phyloP scores from a whole-genome alignment of 352 stramenopile genomes.

The Globisporangium uncinulatum region DNA sequence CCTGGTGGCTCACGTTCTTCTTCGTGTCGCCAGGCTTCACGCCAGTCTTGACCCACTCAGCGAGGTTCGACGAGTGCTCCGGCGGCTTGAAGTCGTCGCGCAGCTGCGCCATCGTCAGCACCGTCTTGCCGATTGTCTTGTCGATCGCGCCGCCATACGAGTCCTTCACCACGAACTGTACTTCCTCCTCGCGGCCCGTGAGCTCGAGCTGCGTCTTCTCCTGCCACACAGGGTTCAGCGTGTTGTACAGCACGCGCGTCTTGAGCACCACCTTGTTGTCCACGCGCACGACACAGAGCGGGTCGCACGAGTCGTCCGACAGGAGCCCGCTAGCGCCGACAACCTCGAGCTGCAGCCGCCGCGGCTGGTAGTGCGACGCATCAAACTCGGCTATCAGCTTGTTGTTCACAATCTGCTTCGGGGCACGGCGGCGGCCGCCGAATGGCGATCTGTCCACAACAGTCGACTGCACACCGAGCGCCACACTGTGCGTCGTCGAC shows the following conservation, averaged over 20 bases:
- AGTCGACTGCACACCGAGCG: constrained; percentile 71
- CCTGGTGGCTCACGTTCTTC: constrained; percentile 74
- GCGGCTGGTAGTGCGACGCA: constrained; percentile 52
- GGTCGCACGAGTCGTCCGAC: constrained; percentile 72
- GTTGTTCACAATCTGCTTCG: constrained; percentile 65
- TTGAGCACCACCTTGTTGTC: constrained; percentile 64
- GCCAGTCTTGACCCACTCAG: constrained; percentile 76
- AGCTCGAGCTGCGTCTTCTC: constrained; percentile 62
- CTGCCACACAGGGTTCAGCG: constrained; percentile 76
- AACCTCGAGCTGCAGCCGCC: constrained; percentile 56
- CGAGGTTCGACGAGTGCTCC: constrained; percentile 65
- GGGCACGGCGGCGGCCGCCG: constrained; percentile 59
- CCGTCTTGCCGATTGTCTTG: constrained; percentile 73
- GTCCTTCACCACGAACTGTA: constrained; percentile 82
- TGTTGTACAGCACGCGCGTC: constrained; percentile 82
- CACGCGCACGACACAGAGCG: constrained; percentile 66
- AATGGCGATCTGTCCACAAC: constrained; percentile 77
- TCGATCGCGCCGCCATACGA: constrained; percentile 76
- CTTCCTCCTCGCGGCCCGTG: constrained; percentile 42
- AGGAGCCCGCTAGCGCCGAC: constrained; percentile 66
- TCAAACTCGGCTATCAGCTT: constrained; percentile 66
- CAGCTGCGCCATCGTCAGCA: constrained; percentile 66
- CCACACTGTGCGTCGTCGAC: constrained; percentile 78
- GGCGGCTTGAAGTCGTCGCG: constrained; percentile 74
- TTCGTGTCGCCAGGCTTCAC: constrained; percentile 72